These are phyloP conservation scores for Penicillium roqueforti DNA, from an alignment of 495 filamentous ascomycete genomes.

Conservation along the genomic window DNA sequence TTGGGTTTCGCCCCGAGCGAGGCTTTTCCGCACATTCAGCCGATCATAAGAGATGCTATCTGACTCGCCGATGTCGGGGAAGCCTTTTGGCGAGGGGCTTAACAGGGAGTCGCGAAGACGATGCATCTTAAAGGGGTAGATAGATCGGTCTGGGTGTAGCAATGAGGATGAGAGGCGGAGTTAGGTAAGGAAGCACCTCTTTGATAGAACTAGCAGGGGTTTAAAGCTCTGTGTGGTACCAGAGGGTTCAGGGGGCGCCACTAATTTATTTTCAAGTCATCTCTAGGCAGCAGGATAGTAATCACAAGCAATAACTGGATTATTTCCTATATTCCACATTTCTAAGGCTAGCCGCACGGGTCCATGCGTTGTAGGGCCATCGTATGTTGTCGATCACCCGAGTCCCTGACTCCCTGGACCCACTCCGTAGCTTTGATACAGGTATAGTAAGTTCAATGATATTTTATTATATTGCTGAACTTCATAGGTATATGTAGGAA, in stretches of 20 bases:
- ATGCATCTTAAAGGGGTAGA: constrained; percentile 5
- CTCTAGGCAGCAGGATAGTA: not conserved
- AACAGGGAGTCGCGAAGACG: constrained; percentile 13
- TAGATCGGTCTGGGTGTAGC: not conserved
- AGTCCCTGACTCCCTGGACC: too few species aligned
- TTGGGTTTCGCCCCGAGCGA: constrained; percentile 11
- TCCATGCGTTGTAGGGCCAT: too few species aligned
- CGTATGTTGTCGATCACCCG: too few species aligned
- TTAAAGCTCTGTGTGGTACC: not conserved
- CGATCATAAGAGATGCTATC: not conserved
- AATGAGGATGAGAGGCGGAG: not conserved
- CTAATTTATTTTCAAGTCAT: not conserved
- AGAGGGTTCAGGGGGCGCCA: too few species aligned
- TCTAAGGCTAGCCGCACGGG: too few species aligned
- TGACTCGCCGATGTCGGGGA: not conserved
- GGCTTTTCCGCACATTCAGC: not conserved
- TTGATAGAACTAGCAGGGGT: too few species aligned
- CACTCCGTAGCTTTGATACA: too few species aligned
- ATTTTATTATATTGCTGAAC: too few species aligned
- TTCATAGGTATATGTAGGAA: too few species aligned
- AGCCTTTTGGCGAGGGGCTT: constrained; percentile 7
- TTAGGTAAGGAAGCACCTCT: not conserved
- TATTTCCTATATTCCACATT: too few species aligned
- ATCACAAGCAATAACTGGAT: not conserved
- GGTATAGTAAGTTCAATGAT: too few species aligned